These are phyloP conservation scores for Bombardia bombarda DNA, from an alignment of 495 filamentous ascomycete species.

Conservation along the genomic window DNA sequence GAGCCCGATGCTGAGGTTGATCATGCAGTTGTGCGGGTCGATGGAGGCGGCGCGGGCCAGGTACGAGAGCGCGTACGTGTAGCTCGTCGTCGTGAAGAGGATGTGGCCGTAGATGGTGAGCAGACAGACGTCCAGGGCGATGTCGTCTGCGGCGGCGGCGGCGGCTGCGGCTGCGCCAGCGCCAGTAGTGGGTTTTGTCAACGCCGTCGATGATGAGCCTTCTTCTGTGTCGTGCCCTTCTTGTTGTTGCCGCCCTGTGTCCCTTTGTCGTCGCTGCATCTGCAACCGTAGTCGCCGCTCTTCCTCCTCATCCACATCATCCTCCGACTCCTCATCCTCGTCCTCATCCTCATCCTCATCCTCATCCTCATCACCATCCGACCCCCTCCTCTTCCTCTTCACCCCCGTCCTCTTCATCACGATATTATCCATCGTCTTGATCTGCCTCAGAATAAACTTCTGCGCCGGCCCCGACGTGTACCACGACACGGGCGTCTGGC, in stretches of 20 bases:
- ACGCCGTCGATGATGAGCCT: too few species aligned
- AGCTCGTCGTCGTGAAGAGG: conserved; percentile 67
- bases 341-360: conserved; percentile 5
- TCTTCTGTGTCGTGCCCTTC: conserved; percentile 5
- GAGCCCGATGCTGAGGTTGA: conserved; percentile 66
- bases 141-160: conserved; percentile 21
- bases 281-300: too few species aligned
- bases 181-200: too few species aligned
- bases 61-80: conserved; percentile 77
- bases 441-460: conserved; percentile 82
- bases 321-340: too few species aligned
- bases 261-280: too few species aligned
- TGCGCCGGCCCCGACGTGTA: conserved; percentile 57
- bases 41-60: conserved; percentile 80
- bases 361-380: neutral
- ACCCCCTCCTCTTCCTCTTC: neutral
- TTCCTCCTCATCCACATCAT: too few species aligned
- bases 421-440: conserved; percentile 75
- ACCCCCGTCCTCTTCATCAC: conserved; percentile 8
- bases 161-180: conserved; percentile 15
- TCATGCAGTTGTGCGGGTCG: conserved; percentile 63
- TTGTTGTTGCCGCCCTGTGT: too few species aligned
- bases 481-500: conserved; percentile 48
- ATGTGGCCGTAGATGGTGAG: conserved; percentile 86
- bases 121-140: conserved; percentile 50